Evolutionary conservation across 2,329 filamentous ascomycete genomes (phyloP).

Genomic region (Thelonectria olida): DNA sequence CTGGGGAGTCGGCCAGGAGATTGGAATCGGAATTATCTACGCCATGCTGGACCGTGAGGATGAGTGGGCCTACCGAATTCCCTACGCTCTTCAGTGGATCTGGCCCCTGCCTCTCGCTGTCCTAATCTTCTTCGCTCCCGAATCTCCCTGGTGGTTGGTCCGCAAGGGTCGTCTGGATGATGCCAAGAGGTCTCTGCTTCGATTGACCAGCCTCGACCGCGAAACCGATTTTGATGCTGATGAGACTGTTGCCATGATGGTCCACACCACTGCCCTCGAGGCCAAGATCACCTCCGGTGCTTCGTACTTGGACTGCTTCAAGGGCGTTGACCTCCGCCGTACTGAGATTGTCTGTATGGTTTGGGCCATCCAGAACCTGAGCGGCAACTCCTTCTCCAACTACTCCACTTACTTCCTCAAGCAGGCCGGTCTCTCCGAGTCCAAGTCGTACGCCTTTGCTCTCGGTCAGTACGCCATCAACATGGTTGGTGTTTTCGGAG

Average conservation of each 20-base stretch:
- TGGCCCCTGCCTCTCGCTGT: constrained; percentile 75
- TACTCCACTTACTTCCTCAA: constrained; percentile 72
- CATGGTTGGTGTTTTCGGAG: constrained; percentile 82
- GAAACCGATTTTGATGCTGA: constrained; percentile 82
- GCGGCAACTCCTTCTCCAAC: constrained; percentile 71
- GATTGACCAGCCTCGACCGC: constrained; percentile 68
- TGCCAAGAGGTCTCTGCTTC: constrained; percentile 72
- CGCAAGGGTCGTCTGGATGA: constrained; percentile 71
- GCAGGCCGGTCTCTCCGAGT: constrained; percentile 64
- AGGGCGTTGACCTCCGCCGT: constrained; percentile 77
- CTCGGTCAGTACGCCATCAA: constrained; percentile 75
- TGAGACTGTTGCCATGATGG: constrained; percentile 91
- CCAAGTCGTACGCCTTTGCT: constrained; percentile 66
- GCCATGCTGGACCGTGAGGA: constrained; percentile 71
- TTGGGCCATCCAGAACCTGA: constrained; percentile 71
- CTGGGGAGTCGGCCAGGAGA: constrained; percentile 80
- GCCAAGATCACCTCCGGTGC: constrained; percentile 77
- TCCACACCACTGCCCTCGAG: constrained; percentile 85
- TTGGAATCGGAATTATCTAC: constrained; percentile 78
- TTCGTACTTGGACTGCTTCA: constrained; percentile 85
- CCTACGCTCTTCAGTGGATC: constrained; percentile 81
- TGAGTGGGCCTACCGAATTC: constrained; percentile 75
- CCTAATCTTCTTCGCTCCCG: constrained; percentile 74
- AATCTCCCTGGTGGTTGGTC: constrained; percentile 81
- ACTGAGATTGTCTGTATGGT: constrained; percentile 76